Evolutionary conservation across 352 stramenopile genomes (phyloP).

Genomic region (Blastocystis sp.): DNA sequence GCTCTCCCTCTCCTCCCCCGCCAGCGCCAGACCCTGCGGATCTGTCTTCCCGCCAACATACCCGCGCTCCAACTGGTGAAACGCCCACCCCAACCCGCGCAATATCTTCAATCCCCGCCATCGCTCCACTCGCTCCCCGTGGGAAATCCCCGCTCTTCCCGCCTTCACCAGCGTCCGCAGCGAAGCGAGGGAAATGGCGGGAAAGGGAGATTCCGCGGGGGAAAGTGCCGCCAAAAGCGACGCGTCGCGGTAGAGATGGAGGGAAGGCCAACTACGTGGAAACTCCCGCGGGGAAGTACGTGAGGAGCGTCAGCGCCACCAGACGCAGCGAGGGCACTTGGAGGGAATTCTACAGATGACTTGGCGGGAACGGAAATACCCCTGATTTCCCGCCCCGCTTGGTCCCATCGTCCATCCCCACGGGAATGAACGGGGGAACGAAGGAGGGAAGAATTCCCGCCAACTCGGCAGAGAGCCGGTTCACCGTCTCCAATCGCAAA

Average conservation of each 20-base stretch:
- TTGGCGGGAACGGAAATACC: background rate
- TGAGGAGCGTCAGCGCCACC: background rate
- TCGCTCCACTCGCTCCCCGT: no score
- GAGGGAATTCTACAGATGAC: constrained; percentile 7
- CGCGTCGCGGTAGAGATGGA: constrained; percentile 7
- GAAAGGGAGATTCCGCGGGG: background rate
- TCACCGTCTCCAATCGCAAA: background rate
- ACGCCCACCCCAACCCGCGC: no score
- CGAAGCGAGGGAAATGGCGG: background rate
- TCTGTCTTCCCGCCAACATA: no score
- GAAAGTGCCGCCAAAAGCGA: background rate
- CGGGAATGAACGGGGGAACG: constrained; percentile 6
- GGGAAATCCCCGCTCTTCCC: no score
- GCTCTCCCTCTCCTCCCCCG: no score
- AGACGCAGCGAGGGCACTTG: background rate
- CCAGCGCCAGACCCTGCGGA: no score
- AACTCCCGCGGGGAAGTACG: background rate
- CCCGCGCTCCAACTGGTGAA: no score
- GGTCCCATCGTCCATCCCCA: background rate
- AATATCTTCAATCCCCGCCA: no score
- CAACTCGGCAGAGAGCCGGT: background rate
- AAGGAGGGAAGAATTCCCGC: background rate
- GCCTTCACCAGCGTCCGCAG: no score
- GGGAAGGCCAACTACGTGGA: background rate
- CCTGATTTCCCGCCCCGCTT: background rate